phyloP scores from a whole-genome alignment of 2,329 filamentous ascomycete genomes.

The Aspergillus ustus region DNA sequence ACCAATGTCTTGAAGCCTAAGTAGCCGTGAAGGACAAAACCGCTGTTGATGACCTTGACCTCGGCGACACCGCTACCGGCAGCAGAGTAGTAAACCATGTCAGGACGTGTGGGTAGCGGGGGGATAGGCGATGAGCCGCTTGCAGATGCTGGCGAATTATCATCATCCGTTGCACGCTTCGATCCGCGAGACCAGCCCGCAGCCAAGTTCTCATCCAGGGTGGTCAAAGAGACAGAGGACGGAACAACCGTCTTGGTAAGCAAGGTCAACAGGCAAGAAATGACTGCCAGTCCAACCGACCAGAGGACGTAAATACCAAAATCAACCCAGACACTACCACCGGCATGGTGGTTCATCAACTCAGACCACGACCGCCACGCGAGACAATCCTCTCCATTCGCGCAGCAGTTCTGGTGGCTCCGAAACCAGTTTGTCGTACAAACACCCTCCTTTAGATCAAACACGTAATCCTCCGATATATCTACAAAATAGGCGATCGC shows the following conservation, averaged over 20 bases:
- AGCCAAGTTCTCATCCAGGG: constrained; percentile 88
- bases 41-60: constrained; percentile 96
- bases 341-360: constrained; percentile 58
- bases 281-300: constrained; percentile 70
- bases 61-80: constrained; percentile 96
- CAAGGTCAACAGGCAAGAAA: constrained; percentile 79
- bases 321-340: constrained; percentile 67
- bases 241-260: constrained; percentile 94
- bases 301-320: constrained; percentile 75
- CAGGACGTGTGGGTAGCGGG: constrained; percentile 52
- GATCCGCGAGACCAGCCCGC: constrained; percentile 60
- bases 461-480: constrained; percentile 80
- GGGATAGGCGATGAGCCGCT: constrained; percentile 42
- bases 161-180: constrained; percentile 52
- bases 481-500: constrained; percentile 87
- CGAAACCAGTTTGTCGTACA: constrained; percentile 74
- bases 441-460: constrained; percentile 90
- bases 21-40: constrained; percentile 95
- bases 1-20: constrained; percentile 84
- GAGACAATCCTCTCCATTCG: constrained; percentile 58
- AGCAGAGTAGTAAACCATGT: constrained; percentile 94
- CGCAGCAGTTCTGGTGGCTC: constrained; percentile 71
- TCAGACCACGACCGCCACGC: constrained; percentile 70
- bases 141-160: constrained; percentile 45
- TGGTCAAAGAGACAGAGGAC: constrained; percentile 82